Base-by-base conservation (phyloP, 192 early-diverging fungal genomes). In the Coemansia pectinata region DNA sequence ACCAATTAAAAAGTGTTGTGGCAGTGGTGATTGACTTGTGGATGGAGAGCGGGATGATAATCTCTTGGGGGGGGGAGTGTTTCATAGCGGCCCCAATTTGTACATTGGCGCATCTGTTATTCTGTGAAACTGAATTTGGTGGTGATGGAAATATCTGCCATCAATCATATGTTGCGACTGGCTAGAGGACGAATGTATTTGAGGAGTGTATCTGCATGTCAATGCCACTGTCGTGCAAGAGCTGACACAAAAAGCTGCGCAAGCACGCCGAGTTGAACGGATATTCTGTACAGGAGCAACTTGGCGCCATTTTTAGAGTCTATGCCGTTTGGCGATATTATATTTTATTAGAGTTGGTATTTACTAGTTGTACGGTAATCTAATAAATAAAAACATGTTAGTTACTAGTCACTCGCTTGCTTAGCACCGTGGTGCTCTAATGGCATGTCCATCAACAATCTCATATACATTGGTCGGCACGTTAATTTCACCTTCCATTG, bases 231-330 rank as follows among this genome's bases (percentile, higher is more conserved):
- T 92, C 36, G 74, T 72, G 9, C 82, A 83, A 10, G 84, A 85
- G 4, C 40, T 96, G n/a, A 67, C 90, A 12, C 81, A 36, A 88
- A 66, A 77, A 86, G 14, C 74, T 95, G n/a, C 27, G 27, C 27
- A 27, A 27, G 27, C 27, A 27, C 27, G 27, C 27, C 27, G 27
- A 27, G 27, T 27, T 27, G 0, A 27, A 27, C 73, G 73, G 4
- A 70, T 72, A 96, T 48, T 86, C 89, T 60, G 89, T 90, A 1
- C 92, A 93, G 58, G 95, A 96, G 76, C 85, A 88, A 61, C 72
- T 93, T 34, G 89, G 86, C 61, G 87, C 85, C 19, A 77, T 96
- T 27, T 68, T 87, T 67, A 74, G 88, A 89, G 12, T 52, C 88
- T 14, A 83, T 87, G 19, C 79, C 84, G 23, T 95, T 96, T 60